Evolutionary conservation across 805 yeast genomes (phyloP), one percentile per base, ranked within the genome.

Genomic region (Yamadazyma sp.): DNA sequence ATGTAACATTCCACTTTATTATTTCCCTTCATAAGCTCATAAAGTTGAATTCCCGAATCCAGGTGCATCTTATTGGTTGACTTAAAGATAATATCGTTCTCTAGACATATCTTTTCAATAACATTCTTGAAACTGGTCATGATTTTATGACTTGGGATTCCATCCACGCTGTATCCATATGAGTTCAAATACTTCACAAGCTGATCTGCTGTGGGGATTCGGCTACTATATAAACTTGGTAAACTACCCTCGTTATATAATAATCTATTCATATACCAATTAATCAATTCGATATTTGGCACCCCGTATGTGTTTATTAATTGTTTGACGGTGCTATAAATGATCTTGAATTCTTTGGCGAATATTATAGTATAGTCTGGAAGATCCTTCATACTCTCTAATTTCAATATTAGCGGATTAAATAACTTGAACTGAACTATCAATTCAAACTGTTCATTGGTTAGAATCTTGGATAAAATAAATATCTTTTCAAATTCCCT

Each of bases 101-200:
- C 56, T 17, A 65, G 50, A 47, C 95, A 86, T 48, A 64, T 75
- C 2, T 75, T 75, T 35, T 72, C 76, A 2, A 86, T 75, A 13
- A 86, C 80, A 35, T 84, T 86, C 35, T 35, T 44, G 22, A 44
- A 44, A 8, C 36, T 38, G 9, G 40, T 62, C 20, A 57, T 45
- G 1, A 76, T 55, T 27, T 61, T 63, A 24, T 62, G 60, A 8
- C 68, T 44, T 0, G 80, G 78, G 4, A 72, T 59, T 4, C 72
- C 69, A 39, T 47, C 49, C 32, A 48, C 56, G 33, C 40, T 51
- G 12, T 12, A 8, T 2, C 20, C 25, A 10, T 23, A 5, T 4
- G 5, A 3, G 8, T 15, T 15, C 5, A 36, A 22, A 10, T 12
- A 14, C 7, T 30, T 18, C 10, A 36, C 3, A 6, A 36, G 31